Base-by-base conservation (phyloP, 2,329 filamentous ascomycete genomes). In the Erysiphe neolycopersici region DNA sequence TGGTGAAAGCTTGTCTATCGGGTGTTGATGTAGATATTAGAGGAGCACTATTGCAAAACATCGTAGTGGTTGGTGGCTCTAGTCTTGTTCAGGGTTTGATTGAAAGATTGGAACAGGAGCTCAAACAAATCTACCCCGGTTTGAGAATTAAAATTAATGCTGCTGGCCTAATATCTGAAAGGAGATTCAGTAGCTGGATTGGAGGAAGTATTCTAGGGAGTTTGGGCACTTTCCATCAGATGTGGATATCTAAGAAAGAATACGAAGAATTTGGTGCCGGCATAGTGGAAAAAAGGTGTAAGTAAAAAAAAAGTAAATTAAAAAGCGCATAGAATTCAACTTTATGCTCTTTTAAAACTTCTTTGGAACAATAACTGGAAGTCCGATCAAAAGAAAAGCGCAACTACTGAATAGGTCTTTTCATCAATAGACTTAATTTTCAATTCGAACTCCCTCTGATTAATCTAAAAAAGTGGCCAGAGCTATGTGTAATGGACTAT, bases 161-260 rank as follows among this genome's bases (percentile, higher is more conserved):
- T 0, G 78, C 84, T 0, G 82, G 83, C 16, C 73, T 87, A 53
- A 80, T 80, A 0, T 80, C 78, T 33, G 91, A 98, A 67, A 67
- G 91, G 44, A 79, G 84, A 50, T 95, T 92, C 60, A 85, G 82
- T 18, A 76, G 81, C 42, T 98, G 89, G 87, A 84, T 98, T 51
- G 89, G 91, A 40, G 89, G 89, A 39, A 94, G 84, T 61, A 94
- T 98, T 53, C 65, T 98, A 51, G 85, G 82, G 6, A 94, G 85
- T 60, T 61, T 98, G 62, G 91, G 91, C 10, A 93, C 85, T 13
- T 98, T 98, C 63, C 89, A 98, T 64, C 89, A 98, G 65, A 87
- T 98, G 79, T 98, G 89, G 89, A 91, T 98, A 53, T 87, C 79
- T 19, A 82, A 76, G 61, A 92, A 93, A 66, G 89, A 98, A 64